Conservation (phyloP, 2,329 filamentous ascomycete genomes). For the Teratosphaeria zuluensis region DNA sequence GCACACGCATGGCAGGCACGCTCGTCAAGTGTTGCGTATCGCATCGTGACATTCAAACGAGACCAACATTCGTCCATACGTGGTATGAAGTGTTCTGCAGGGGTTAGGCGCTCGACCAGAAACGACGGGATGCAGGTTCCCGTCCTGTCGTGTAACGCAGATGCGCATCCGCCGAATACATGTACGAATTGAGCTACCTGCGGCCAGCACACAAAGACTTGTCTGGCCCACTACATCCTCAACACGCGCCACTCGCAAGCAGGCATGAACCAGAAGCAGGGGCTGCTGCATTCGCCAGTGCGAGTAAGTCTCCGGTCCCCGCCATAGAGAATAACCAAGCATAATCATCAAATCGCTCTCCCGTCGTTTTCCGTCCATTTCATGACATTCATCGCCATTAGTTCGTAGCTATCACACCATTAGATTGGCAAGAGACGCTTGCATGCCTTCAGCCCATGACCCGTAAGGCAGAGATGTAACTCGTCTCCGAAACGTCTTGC, state of each 20-base stretch:
- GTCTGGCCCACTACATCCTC: too few relatives aligned
- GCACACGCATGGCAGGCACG: neutral
- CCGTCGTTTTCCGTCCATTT: neutral
- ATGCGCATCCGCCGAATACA: neutral
- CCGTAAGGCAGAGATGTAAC: neutral
- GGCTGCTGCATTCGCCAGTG: neutral
- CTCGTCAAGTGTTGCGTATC: neutral
- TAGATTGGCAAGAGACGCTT: neutral
- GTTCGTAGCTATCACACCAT: neutral
- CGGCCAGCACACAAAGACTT: neutral
- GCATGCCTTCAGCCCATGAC: neutral
- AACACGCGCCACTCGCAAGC: neutral
- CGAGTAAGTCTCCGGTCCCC: too few relatives aligned
- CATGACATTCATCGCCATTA: constrained; percentile 2
- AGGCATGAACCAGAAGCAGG: neutral
- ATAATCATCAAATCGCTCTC: neutral
- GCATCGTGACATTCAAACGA: neutral
- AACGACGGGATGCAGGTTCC: neutral
- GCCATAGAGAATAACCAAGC: neutral
- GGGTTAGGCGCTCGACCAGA: neutral
- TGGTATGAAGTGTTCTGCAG: neutral
- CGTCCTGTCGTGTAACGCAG: neutral
- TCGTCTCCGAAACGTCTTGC: neutral
- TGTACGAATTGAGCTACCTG: neutral
- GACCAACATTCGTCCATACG: too few relatives aligned